Evolutionary conservation across 257 asterid genomes (phyloP), one percentile per base, ranked within the genome.

Genomic region (Solanum bulbocastanum): DNA sequence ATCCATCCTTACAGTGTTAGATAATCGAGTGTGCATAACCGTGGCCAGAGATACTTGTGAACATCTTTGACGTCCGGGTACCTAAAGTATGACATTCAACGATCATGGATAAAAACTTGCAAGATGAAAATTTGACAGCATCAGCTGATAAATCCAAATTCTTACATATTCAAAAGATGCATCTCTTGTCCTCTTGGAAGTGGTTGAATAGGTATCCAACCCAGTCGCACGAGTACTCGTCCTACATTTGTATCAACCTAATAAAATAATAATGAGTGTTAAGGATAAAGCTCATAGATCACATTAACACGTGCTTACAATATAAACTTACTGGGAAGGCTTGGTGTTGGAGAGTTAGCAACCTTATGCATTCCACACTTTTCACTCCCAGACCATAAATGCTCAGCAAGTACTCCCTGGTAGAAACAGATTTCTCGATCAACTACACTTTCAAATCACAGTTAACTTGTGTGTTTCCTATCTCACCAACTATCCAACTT

Each of bases 231-330:
- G 10, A 88, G 88, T 44, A 94, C 82, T 39, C 98, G 93, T 23
- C 89, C 93, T 76, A 92, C 94, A 73, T 96, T 96, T 13, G 90
- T 89, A 75, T 94, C 98, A 65, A 96, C 92, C 98, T 96, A 16
- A 85, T 89, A 8, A 39, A 42, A 71, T 60, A 84, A 25, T 56
- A 69, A 37, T 23, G 71, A 14, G 16, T 9, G 23, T 16, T 88
- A 12, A 78, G 49, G 46, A 42, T 68, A 37, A 13, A 36, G 83
- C 69, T 84, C 83, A 83, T 73, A 33, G n/a, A 32, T 8, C 52
- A 22, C 40, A 68, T 8, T 36, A 40, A 81, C 8, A 78, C 40
- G 27, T 18, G 35, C 5, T 16, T 68, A 39, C 56, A n/a, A 22
- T 12, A 30, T 81, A 86, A 81, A 83, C 91, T 89, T 93, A 96